These are phyloP conservation scores for Ammopiptanthus mongolicus DNA, from an alignment of 306 rosid species.

Conservation along the genomic window DNA sequence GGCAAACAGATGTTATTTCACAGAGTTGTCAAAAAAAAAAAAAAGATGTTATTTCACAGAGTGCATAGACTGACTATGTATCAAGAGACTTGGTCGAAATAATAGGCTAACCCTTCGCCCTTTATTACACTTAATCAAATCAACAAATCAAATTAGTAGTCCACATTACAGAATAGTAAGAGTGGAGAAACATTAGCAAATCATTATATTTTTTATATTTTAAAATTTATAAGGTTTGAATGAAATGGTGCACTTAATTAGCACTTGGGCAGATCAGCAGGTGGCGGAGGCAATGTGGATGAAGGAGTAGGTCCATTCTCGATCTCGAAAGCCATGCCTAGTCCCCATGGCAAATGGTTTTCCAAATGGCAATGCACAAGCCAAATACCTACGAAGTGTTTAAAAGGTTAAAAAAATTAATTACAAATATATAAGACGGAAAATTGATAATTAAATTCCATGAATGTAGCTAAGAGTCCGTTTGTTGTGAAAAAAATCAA, in stretches of 20 bases:
- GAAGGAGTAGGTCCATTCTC: conserved; percentile 28
- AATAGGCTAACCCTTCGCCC: background rate
- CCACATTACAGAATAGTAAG: background rate
- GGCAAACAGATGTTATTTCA: no score
- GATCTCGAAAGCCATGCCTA: conserved; percentile 45
- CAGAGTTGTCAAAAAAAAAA: no score
- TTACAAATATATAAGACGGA: background rate
- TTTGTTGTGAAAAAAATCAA: no score
- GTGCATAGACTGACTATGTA: background rate
- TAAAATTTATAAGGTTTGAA: background rate
- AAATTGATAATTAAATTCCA: background rate
- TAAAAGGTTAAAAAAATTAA: background rate
- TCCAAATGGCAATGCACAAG: conserved; percentile 63
- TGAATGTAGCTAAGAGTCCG: no score
- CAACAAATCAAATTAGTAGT: background rate
- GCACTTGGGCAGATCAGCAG: conserved; percentile 57
- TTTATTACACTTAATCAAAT: conserved; percentile 11
- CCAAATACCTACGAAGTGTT: conserved; percentile 40
- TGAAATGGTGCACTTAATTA: background rate
- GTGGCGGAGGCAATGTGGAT: conserved; percentile 49
- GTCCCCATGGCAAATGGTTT: conserved; percentile 67
- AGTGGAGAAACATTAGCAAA: background rate
- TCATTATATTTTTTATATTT: background rate
- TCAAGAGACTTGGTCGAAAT: background rate
- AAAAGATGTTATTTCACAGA: background rate